These are phyloP conservation scores for Cystobasidiaceae sp. DNA, from an alignment of 1,284 basidiomycete genomes.

Conservation along the genomic window DNA sequence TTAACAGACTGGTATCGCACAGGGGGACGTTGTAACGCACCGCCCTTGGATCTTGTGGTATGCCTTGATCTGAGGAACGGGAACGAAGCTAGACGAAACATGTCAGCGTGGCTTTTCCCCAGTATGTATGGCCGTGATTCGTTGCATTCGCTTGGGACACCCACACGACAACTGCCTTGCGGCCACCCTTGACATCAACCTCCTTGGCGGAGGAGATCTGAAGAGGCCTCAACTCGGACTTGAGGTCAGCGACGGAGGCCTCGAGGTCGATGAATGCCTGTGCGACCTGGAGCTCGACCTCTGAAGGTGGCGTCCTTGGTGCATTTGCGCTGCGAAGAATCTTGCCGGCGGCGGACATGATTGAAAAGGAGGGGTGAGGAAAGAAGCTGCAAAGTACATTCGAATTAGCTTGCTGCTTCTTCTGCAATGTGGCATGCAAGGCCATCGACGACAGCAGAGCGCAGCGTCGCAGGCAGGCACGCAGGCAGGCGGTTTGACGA, in stretches of 20 bases:
- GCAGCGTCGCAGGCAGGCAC: background rate
- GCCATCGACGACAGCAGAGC: background rate
- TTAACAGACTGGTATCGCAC: conserved; percentile 32
- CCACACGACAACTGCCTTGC: conserved; percentile 91
- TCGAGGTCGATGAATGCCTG: conserved; percentile 98
- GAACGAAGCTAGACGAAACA: conserved; percentile 80
- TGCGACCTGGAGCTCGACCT: conserved; percentile 86
- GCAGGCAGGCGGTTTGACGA: background rate
- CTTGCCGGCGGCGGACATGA: conserved; percentile 54
- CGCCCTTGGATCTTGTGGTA: conserved; percentile 98
- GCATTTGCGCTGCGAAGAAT: conserved; percentile 95
- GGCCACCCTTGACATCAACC: conserved; percentile 92
- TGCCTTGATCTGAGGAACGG: conserved; percentile 94
- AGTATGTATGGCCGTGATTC: too few relatives aligned
- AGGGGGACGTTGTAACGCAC: conserved; percentile 54
- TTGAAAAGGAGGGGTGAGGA: background rate
- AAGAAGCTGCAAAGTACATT: background rate
- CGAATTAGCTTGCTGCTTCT: background rate
- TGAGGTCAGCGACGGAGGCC: conserved; percentile 96
- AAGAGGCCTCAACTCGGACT: conserved; percentile 87
- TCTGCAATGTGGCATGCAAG: background rate
- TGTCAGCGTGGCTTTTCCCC: too few relatives aligned
- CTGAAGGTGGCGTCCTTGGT: conserved; percentile 79
- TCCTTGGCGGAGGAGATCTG: conserved; percentile 98
- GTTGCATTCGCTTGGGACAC: too few relatives aligned